A percentile compares a stretch with the other conserved stretches of the same genome.
Conservation (phyloP, 257 asterid species). For the Gentiana straminea region DNA sequence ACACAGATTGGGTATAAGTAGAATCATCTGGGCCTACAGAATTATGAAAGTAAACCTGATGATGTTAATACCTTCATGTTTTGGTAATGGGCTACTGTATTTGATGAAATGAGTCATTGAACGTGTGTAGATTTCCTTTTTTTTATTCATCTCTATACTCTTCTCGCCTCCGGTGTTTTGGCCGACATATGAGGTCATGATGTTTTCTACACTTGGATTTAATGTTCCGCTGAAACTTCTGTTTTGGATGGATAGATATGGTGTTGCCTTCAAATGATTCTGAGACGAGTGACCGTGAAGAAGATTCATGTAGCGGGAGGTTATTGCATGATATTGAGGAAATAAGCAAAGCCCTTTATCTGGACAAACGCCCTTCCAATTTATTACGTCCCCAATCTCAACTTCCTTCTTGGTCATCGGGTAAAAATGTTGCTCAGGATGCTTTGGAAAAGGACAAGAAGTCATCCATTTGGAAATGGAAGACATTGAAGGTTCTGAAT, state of each 20-base stretch:
- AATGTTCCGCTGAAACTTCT: constrained; percentile 9
- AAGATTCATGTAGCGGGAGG: constrained; percentile 40
- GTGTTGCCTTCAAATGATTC: constrained; percentile 11
- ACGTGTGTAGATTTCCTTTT: not conserved
- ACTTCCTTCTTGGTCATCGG: constrained; percentile 13
- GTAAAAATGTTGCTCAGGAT: constrained; percentile 18
- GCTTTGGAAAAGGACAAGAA: constrained; percentile 39
- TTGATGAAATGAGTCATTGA: not conserved
- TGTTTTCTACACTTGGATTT: constrained; percentile 1
- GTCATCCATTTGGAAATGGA: constrained; percentile 81
- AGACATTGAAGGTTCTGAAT: constrained; percentile 59
- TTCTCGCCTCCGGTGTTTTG: not conserved
- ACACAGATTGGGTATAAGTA: no score
- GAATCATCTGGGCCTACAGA: no score
- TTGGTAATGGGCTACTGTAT: not conserved
- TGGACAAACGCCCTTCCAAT: constrained; percentile 30
- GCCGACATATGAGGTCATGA: not conserved
- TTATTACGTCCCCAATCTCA: constrained; percentile 30
- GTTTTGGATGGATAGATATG: constrained; percentile 12
- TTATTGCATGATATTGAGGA: constrained; percentile 68
- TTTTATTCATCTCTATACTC: not conserved
- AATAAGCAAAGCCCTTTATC: constrained; percentile 72
- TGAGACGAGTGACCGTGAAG: constrained; percentile 18
- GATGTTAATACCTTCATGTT: no score
- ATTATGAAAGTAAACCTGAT: no score